Evolutionary conservation across 78 protist genomes (phyloP).

Genomic region (Dictyostelium intermedium): DNA sequence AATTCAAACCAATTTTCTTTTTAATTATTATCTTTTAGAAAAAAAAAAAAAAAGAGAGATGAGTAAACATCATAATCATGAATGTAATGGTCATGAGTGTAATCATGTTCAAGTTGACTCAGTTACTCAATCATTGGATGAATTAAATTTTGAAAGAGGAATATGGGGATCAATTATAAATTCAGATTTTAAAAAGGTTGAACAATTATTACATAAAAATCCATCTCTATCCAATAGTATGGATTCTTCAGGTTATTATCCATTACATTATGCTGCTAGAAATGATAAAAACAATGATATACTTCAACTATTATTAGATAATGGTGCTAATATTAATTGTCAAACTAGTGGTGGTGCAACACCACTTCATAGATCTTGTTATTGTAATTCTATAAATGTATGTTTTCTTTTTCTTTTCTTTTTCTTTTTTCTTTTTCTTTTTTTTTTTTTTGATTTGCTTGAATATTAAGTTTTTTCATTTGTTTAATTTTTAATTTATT

Average conservation of each 20-base stretch:
- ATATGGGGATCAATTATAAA: constrained; percentile 45
- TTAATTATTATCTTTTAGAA: too few relatives aligned
- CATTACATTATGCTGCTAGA: constrained; percentile 66
- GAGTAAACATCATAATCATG: not conserved
- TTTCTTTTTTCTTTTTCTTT: not conserved
- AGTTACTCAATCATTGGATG: constrained; percentile 50
- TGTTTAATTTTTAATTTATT: not conserved
- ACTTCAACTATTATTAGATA: not conserved
- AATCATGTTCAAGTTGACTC: not conserved
- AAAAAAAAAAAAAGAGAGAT: not conserved
- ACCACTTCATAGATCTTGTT: constrained; percentile 40
- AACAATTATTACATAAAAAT: not conserved
- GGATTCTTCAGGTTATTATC: constrained; percentile 48
- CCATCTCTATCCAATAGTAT: not conserved
- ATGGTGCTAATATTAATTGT: constrained; percentile 3
- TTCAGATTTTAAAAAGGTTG: not conserved
- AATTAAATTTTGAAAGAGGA: constrained; percentile 47
- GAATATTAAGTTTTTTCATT: not conserved
- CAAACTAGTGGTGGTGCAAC: constrained; percentile 51
- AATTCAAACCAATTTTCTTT: not conserved
- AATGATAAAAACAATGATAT: not conserved
- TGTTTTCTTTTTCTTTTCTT: not conserved
- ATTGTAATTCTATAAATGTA: constrained; percentile 41
- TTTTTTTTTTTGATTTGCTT: not conserved
- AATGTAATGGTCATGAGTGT: constrained; percentile 12